Evolutionary conservation across 2,329 filamentous ascomycete species (phyloP), one percentile per base, ranked within the genome.

Genomic region (Geosmithia flava): DNA sequence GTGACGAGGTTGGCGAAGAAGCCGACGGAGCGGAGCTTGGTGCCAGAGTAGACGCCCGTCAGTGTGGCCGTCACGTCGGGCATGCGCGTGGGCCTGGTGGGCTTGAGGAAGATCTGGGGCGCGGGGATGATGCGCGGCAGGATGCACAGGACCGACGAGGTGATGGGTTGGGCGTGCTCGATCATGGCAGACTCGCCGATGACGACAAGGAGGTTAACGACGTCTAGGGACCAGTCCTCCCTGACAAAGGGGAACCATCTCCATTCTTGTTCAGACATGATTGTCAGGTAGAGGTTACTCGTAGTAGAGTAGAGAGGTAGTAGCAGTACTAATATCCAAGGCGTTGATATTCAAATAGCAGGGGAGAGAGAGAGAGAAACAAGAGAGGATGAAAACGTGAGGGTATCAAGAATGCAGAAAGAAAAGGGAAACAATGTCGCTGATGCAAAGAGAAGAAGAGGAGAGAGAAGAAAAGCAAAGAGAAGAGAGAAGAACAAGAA

Each of bases 1-100:
- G 78, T 74, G 49, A 81, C 70, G 52, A 81, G 75, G 53, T 78
- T 78, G 41, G 78, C 74, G 53, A 81, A 81, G 65, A 78, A 80
- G 48, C 78, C 77, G 5, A 81, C 70, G 1, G 73, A 70, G 48
- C 72, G 69, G 27, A 79, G 67, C 2, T 69, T 64, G 3, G 71
- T 72, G 45, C 78, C 78, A 51, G 71, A 77, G 53, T 75, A 69
- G 8, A 81, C 75, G n/a, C 78, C 78, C 1, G 72, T 70, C 56
- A 81, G 74, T 47, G 70, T 70, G 41, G 75, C 75, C 16, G 68
- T 64, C 16, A 70, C 68, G 52, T 75, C 70, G 43, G 78, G 78
- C 56, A 82, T 70, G 43, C 77, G 70, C 27, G 64, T 65, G 7
- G 76, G 76, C 2, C 78, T 71, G 20, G 67, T 64, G 10, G 76